Evolutionary conservation across 352 stramenopile genomes (phyloP).

Genomic region (Globisporangium camurandrum): DNA sequence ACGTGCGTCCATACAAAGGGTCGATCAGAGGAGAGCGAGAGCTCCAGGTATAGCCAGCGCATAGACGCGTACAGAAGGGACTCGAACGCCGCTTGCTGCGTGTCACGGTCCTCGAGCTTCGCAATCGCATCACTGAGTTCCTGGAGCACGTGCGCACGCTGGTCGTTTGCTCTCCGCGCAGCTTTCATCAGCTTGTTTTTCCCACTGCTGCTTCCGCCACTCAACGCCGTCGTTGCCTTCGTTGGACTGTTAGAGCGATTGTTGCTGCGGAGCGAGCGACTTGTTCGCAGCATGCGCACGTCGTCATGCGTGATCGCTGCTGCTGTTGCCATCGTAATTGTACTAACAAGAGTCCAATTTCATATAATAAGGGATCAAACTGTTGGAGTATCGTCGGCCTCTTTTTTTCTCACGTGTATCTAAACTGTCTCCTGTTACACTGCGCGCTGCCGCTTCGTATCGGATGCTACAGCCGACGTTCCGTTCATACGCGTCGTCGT

Average conservation of each 20-base stretch:
- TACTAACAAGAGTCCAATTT: too few species aligned
- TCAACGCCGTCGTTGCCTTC: background rate
- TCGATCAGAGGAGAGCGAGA: background rate
- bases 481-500: background rate
- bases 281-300: too few species aligned
- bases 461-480: too few species aligned
- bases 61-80: constrained; percentile 26
- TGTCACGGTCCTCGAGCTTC: constrained; percentile 58
- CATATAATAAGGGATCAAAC: too few species aligned
- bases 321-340: too few species aligned
- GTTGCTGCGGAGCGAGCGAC: background rate
- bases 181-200: constrained; percentile 34
- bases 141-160: constrained; percentile 20
- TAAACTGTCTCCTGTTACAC: too few species aligned
- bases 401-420: too few species aligned
- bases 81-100: constrained; percentile 50
- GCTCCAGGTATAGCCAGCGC: background rate
- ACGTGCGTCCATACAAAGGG: background rate
- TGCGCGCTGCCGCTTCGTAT: too few species aligned
- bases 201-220: background rate
- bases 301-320: too few species aligned
- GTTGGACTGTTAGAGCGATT: background rate
- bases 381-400: too few species aligned
- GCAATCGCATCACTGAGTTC: constrained; percentile 41
- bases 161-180: constrained; percentile 38